phyloP scores from a whole-genome alignment of 768 basidiomycete genomes.

The Leccinum ochraceum region DNA sequence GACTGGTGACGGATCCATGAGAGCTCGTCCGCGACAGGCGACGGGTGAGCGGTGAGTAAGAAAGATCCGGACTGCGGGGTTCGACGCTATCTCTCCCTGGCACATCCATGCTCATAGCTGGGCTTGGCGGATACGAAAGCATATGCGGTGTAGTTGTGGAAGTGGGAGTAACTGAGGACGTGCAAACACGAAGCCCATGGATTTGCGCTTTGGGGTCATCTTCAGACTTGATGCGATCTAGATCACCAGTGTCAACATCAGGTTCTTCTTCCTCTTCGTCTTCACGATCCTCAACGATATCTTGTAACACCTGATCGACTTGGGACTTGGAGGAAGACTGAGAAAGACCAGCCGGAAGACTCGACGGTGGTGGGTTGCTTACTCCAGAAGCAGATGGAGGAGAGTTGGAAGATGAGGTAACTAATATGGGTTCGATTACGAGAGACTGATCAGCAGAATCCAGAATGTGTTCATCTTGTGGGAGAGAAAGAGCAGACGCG shows the following conservation, averaged over 20 bases:
- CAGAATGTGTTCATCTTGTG: not conserved
- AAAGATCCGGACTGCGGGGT: constrained; percentile 29
- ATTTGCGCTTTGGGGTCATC: constrained; percentile 39
- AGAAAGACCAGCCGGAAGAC: constrained; percentile 37
- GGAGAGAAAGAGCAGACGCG: not conserved
- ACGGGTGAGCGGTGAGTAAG: constrained; percentile 19
- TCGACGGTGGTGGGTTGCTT: constrained; percentile 39
- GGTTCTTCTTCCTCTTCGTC: constrained; percentile 51
- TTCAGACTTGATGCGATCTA: constrained; percentile 22
- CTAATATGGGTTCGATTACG: constrained; percentile 57
- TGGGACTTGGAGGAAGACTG: constrained; percentile 28
- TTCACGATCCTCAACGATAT: constrained; percentile 51
- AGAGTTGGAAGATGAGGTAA: constrained; percentile 30
- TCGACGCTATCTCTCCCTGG: constrained; percentile 26
- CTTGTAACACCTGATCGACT: constrained; percentile 44
- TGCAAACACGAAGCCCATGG: constrained; percentile 60
- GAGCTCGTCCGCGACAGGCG: constrained; percentile 27
- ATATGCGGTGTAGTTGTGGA: constrained; percentile 28
- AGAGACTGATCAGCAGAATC: constrained; percentile 14
- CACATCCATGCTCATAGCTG: constrained; percentile 13
- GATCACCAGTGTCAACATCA: constrained; percentile 2
- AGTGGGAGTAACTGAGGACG: constrained; percentile 37
- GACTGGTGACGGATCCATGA: constrained; percentile 28
- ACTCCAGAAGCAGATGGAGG: constrained; percentile 19
- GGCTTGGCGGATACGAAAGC: constrained; percentile 26